Conservation (phyloP, 108 stramenopile species). For the Skeletonema menzelii region DNA sequence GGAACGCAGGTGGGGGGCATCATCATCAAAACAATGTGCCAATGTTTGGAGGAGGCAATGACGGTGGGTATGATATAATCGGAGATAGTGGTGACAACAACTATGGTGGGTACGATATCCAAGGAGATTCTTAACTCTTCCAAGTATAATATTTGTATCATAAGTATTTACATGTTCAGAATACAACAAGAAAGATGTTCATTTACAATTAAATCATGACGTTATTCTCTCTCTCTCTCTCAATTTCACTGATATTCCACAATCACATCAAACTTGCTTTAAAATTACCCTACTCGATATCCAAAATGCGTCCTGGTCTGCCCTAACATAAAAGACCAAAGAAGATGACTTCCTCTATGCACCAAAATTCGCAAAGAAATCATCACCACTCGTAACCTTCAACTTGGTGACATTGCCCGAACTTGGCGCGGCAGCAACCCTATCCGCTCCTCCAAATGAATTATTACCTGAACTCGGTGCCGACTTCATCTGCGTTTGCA, state of each 20-base stretch:
- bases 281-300: neutral
- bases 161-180: neutral
- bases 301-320: neutral
- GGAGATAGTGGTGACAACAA: no score
- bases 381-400: slow-evolving; percentile 54
- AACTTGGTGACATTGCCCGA: slow-evolving; percentile 36
- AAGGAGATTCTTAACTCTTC: slow-evolving; percentile 26
- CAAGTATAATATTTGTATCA: no score
- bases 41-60: slow-evolving; percentile 8
- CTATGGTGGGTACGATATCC: slow-evolving; percentile 26
- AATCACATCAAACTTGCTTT: neutral
- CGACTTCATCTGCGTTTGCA: slow-evolving; percentile 1
- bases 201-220: neutral
- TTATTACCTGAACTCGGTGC: slow-evolving; percentile 21
- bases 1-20: slow-evolving; percentile 4
- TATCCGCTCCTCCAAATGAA: neutral
- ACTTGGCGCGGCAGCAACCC: slow-evolving; percentile 13
- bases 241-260: neutral
- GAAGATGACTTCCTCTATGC: slow-evolving; percentile 26
- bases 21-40: slow-evolving; percentile 11
- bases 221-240: neutral
- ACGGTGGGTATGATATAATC: slow-evolving; percentile 9
- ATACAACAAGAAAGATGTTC: neutral
- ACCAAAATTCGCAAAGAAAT: slow-evolving; percentile 89
- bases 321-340: neutral